phyloP scores from a whole-genome alignment of 495 filamentous ascomycete genomes.

The Tuber calosporum region DNA sequence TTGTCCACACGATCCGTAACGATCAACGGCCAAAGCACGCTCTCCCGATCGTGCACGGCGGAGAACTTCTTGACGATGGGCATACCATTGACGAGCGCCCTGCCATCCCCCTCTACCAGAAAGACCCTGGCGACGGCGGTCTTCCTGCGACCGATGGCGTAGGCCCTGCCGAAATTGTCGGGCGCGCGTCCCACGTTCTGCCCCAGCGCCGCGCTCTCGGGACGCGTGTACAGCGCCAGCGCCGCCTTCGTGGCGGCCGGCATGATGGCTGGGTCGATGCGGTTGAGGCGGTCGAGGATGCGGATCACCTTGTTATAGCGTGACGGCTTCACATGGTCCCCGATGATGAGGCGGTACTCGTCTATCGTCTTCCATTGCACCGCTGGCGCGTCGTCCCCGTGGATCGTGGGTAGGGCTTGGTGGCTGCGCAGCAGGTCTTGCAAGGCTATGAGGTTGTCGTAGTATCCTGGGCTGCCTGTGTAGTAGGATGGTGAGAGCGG shows the following conservation, averaged over 20 bases:
- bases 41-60: slow-evolving; percentile 91
- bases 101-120: slow-evolving; percentile 83
- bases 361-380: slow-evolving; percentile 76
- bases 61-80: slow-evolving; percentile 69
- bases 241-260: slow-evolving; percentile 59
- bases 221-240: slow-evolving; percentile 63
- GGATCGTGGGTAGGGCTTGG: slow-evolving; percentile 60
- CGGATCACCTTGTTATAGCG: slow-evolving; percentile 69
- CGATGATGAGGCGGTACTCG: slow-evolving; percentile 65
- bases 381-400: slow-evolving; percentile 58
- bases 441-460: slow-evolving; percentile 71
- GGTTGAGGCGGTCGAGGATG: slow-evolving; percentile 71
- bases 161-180: slow-evolving; percentile 66
- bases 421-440: slow-evolving; percentile 63
- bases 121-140: slow-evolving; percentile 71
- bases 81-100: slow-evolving; percentile 84
- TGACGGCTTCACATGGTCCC: slow-evolving; percentile 68
- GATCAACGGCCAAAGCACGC: slow-evolving; percentile 74
- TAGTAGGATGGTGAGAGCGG: slow-evolving; percentile 90
- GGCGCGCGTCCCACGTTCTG: slow-evolving; percentile 52
- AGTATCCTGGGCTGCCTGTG: slow-evolving; percentile 74
- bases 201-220: slow-evolving; percentile 62
- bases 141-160: slow-evolving; percentile 78
- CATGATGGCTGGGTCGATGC: slow-evolving; percentile 72
- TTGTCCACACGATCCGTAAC: slow-evolving; percentile 79